Percentiles rank a stretch among this genome's conserved stretches.
These are phyloP conservation scores for Tylopilus rubrobrunneus DNA, from an alignment of 768 basidiomycete species.

Conservation along the genomic window DNA sequence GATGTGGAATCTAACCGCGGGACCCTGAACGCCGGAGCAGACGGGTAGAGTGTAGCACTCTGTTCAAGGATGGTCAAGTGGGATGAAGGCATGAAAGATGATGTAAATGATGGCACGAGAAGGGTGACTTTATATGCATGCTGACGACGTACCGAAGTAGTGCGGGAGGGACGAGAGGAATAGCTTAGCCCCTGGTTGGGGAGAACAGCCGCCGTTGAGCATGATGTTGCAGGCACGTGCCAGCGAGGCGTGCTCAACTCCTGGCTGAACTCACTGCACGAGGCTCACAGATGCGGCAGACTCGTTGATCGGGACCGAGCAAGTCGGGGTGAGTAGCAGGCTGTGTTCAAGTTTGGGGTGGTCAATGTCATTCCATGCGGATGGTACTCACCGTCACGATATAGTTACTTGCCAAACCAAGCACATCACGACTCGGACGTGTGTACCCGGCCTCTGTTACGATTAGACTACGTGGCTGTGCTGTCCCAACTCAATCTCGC, in stretches of 20 bases:
- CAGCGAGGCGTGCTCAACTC: not conserved
- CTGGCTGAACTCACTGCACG: not conserved
- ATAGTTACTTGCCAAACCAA: too few species aligned
- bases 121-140: slow-evolving; percentile 28
- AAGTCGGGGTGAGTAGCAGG: not conserved
- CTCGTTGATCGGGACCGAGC: too few species aligned
- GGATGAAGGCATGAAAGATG: slow-evolving; percentile 31
- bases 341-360: too few species aligned
- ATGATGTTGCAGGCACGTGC: not conserved
- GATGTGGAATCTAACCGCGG: slow-evolving; percentile 46
- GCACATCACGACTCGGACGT: too few species aligned
- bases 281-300: not conserved
- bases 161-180: not conserved
- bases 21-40: slow-evolving; percentile 55
- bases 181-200: not conserved
- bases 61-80: slow-evolving; percentile 64
- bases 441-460: too few species aligned
- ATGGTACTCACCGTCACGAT: too few species aligned
- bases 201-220: too few species aligned
- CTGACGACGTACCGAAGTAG: slow-evolving; percentile 11
- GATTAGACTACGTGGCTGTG: too few species aligned
- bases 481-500: too few species aligned
- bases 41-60: slow-evolving; percentile 46
- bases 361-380: too few species aligned
- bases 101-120: slow-evolving; percentile 1